Percentiles rank a stretch among this genome's conserved stretches.
phyloP scores from a whole-genome alignment of 805 yeast species.

The Saccharomyces eubayanus region DNA sequence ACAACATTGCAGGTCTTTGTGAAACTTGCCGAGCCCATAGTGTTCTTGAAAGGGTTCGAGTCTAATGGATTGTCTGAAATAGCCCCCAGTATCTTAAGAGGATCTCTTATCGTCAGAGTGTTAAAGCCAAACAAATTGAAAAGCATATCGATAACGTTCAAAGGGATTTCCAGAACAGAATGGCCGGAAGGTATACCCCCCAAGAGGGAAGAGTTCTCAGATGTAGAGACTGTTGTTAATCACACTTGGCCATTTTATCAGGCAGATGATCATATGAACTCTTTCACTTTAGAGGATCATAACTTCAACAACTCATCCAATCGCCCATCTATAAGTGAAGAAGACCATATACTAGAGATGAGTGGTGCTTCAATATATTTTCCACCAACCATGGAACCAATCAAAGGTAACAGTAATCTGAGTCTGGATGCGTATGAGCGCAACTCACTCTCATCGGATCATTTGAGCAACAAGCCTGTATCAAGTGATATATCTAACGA shows the following conservation, averaged over 20 bases:
- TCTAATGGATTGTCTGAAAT: constrained; percentile 50
- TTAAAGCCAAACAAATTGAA: constrained; percentile 64
- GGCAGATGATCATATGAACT: constrained; percentile 34
- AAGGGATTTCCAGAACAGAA: constrained; percentile 67
- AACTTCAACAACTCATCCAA: neutral
- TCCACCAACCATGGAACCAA: neutral
- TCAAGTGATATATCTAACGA: neutral
- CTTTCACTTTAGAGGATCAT: neutral
- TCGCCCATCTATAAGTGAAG: neutral
- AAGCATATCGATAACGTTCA: constrained; percentile 47
- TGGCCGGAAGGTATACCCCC: constrained; percentile 99
- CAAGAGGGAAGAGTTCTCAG: constrained; percentile 54
- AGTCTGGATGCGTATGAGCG: neutral
- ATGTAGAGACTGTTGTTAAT: constrained; percentile 50
- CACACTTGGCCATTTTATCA: constrained; percentile 88
- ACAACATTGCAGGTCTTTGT: constrained; percentile 56
- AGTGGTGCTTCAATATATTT: neutral
- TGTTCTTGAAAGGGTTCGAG: constrained; percentile 76
- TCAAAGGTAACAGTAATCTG: neutral
- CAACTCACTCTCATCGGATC: neutral
- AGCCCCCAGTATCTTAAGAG: constrained; percentile 75
- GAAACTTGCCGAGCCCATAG: constrained; percentile 65
- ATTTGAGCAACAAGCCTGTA: neutral
- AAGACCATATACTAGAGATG: neutral
- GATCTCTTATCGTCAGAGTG: constrained; percentile 60